Evolutionary conservation across 352 stramenopile species (phyloP).

Genomic region (Globisporangium irregulare): DNA sequence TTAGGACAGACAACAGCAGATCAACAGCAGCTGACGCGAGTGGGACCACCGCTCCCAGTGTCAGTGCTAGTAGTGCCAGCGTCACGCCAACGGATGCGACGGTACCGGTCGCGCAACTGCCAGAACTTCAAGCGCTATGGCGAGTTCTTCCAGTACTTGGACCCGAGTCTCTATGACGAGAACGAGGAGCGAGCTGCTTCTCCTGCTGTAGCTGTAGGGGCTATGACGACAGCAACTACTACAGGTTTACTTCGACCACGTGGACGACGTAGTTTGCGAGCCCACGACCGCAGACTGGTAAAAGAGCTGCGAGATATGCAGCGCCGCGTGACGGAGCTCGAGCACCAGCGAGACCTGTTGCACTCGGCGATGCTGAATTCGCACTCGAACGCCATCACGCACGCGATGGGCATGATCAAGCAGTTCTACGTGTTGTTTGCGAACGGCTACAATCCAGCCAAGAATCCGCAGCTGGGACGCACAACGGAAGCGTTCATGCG

Average conservation of each 20-base stretch:
- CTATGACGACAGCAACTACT: background rate
- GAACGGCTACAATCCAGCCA: conserved; percentile 31
- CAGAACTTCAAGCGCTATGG: conserved; percentile 14
- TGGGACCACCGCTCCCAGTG: no score
- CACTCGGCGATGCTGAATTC: conserved; percentile 32
- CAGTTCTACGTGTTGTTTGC: conserved; percentile 48
- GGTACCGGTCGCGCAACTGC: conserved; percentile 32
- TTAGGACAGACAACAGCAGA: background rate
- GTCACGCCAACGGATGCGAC: background rate
- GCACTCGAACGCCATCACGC: conserved; percentile 24
- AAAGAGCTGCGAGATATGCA: conserved; percentile 31
- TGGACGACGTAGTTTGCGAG: background rate
- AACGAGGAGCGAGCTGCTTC: background rate
- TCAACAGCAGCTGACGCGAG: background rate
- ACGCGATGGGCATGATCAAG: conserved; percentile 33
- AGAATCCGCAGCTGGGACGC: conserved; percentile 18
- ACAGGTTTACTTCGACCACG: background rate
- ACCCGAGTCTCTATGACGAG: background rate
- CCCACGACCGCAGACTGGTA: conserved; percentile 4
- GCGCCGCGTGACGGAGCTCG: conserved; percentile 32
- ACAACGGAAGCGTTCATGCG: conserved; percentile 35
- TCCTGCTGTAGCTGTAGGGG: background rate
- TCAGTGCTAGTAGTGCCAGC: background rate
- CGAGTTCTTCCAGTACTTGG: conserved; percentile 9
- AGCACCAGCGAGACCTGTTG: conserved; percentile 33